Evolutionary conservation across 2,329 filamentous ascomycete genomes (phyloP).

Genomic region (Pyrenophora teres): DNA sequence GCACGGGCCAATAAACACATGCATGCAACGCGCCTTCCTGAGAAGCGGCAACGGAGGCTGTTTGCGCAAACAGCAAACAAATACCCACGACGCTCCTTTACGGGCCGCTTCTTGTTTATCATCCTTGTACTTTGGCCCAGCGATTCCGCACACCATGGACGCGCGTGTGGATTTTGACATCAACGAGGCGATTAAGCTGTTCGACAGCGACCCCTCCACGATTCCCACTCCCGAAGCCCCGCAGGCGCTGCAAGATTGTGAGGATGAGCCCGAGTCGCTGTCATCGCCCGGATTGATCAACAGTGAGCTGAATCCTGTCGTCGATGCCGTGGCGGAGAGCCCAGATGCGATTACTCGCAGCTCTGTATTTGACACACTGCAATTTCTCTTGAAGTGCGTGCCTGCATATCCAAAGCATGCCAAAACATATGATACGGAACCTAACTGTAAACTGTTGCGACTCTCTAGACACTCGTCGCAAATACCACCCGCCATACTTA

Average conservation of each 20-base stretch:
- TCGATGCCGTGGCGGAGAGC: slow-evolving; percentile 89
- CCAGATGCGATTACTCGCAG: slow-evolving; percentile 83
- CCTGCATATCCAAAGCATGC: slow-evolving; percentile 56
- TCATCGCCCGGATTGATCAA: slow-evolving; percentile 77
- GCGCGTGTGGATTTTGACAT: slow-evolving; percentile 82
- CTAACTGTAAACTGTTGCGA: slow-evolving; percentile 67
- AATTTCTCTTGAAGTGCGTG: slow-evolving; percentile 95
- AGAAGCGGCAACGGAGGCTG: slow-evolving; percentile 16
- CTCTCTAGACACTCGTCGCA: slow-evolving; percentile 77
- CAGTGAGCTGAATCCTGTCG: slow-evolving; percentile 83
- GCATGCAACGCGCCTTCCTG: slow-evolving; percentile 20
- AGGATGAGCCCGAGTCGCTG: slow-evolving; percentile 85
- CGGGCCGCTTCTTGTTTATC: slow-evolving; percentile 21
- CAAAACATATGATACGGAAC: slow-evolving; percentile 43
- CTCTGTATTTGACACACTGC: slow-evolving; percentile 85
- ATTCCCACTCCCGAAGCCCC: slow-evolving; percentile 88
- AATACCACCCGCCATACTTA: slow-evolving; percentile 79
- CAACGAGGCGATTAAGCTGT: slow-evolving; percentile 94
- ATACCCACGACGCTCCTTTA: slow-evolving; percentile 19
- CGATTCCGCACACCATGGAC: slow-evolving; percentile 61
- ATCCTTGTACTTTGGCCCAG: slow-evolving; percentile 13
- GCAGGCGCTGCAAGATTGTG: slow-evolving; percentile 81
- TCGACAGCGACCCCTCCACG: slow-evolving; percentile 87
- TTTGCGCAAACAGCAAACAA: slow-evolving; percentile 20
- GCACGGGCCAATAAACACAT: slow-evolving; percentile 26